These are phyloP conservation scores for Guyanaporus albipodus DNA, from an alignment of 768 basidiomycete genomes.

Conservation along the genomic window DNA sequence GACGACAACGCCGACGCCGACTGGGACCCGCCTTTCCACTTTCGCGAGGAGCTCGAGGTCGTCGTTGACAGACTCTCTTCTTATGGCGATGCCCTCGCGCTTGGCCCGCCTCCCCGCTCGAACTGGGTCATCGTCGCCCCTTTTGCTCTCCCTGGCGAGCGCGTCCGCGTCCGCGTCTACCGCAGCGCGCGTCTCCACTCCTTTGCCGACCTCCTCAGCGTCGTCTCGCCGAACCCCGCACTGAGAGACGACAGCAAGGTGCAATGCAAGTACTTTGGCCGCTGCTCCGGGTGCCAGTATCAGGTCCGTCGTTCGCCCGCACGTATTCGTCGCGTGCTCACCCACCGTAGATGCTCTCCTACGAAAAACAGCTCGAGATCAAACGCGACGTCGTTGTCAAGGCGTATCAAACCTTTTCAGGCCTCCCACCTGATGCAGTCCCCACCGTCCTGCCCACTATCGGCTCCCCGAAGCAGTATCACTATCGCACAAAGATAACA, in stretches of 20 bases:
- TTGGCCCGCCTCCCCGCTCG: conserved; percentile 42
- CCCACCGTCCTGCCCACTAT: conserved; percentile 73
- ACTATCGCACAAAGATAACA: conserved; percentile 94
- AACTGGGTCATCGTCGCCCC: conserved; percentile 85
- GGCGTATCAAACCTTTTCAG: conserved; percentile 76
- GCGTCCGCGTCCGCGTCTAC: conserved; percentile 67
- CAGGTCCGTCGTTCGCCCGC: conserved; percentile 49
- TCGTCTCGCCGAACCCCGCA: conserved; percentile 58
- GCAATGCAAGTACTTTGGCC: conserved; percentile 83
- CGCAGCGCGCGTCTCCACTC: conserved; percentile 69
- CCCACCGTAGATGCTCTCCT: conserved; percentile 74
- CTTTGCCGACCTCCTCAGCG: conserved; percentile 66
- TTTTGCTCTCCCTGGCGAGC: conserved; percentile 81
- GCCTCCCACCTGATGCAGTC: conserved; percentile 48
- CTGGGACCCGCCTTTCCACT: conserved; percentile 56
- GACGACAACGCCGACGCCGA: conserved; percentile 48
- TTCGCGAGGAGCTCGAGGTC: conserved; percentile 62
- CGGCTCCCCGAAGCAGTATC: conserved; percentile 84
- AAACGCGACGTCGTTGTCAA: conserved; percentile 85
- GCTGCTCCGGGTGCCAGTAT: conserved; percentile 92
- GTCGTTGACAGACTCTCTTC: conserved; percentile 62
- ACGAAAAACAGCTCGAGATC: conserved; percentile 77
- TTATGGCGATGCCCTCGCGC: conserved; percentile 60
- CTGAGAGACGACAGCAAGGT: conserved; percentile 64
- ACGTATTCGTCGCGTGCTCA: background rate